Evolutionary conservation across 305 asterid genomes (phyloP), one percentile per base, ranked within the genome.

Genomic region (Fraxinus angustifolia): DNA sequence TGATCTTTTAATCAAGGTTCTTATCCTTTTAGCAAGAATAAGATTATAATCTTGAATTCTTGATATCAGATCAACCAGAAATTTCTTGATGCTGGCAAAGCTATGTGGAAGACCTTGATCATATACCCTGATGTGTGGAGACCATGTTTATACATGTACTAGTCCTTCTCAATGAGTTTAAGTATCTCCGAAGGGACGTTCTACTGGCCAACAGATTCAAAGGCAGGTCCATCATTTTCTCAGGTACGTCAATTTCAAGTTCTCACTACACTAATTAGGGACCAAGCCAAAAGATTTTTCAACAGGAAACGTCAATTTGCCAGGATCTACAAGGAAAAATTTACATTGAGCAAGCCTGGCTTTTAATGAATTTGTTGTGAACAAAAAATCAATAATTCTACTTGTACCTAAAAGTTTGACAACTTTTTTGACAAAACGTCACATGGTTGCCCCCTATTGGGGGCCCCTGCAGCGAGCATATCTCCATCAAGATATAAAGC

Each of bases 151-250:
- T 96, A 90, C 79, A 96, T 96, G 97, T 95, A 91, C 85, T 62
- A 94, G 67, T 93, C 97, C 62, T 86, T 96, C 78, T 91, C 95
- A n/a, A 28, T 92, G 86, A 88, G 95, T 83, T 86, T 96, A 33
- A 89, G 88, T 73, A 87, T 94, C 86, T 87, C 88, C 4, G 99
- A 96, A 83, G 98, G 99, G 31, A 84, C 92, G 97, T 96, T 95
- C 90, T 96, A 91, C 80, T 96, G 99, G 99, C 86, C 34, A 33
- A 96, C 99, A 35, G 99, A 96, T 89, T 80, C 97, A 19, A 33
- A 86, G 75, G 91, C 45, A 11, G 99, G 99, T 45, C 98, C 98
- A 21, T 72, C 79, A 34, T 93, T 95, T 79, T 85, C 99, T 19
- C 86, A 93, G 98, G 97, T 93, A 83, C 19, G 36, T 50, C 4